Conservation (phyloP, 495 filamentous ascomycete species). For the Aspergillus bertholletiae region DNA sequence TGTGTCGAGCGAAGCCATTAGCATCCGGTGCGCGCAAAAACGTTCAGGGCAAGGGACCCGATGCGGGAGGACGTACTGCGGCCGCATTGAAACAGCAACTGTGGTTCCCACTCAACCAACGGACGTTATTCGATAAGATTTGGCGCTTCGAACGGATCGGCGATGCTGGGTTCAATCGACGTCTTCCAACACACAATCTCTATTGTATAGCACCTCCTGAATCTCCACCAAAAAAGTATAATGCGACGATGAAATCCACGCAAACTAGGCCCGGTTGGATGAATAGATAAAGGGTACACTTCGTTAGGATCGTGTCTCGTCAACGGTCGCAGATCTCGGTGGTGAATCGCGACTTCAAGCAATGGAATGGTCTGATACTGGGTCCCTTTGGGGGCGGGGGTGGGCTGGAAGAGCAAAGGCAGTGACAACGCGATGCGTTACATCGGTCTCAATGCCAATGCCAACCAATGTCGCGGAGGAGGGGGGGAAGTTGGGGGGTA, state of each 20-base stretch:
- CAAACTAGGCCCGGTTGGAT: not conserved
- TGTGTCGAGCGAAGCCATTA: slow-evolving; percentile 30
- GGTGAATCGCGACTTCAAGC: not conserved
- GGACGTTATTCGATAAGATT: not conserved
- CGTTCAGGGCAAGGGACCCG: not conserved
- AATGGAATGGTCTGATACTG: slow-evolving; percentile 12
- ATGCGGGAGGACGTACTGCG: slow-evolving; percentile 39
- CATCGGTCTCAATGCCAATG: slow-evolving; percentile 31
- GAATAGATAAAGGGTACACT: not conserved
- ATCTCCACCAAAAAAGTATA: not conserved
- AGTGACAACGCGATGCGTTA: slow-evolving; percentile 32
- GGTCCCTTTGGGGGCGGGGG: slow-evolving; percentile 16
- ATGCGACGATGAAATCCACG: not conserved
- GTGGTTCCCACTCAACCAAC: not conserved
- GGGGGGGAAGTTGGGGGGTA: slow-evolving; percentile 4
- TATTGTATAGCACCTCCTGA: not conserved
- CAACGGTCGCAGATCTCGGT: not conserved
- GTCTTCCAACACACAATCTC: not conserved
- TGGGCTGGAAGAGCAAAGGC: slow-evolving; percentile 26
- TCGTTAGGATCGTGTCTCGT: not conserved
- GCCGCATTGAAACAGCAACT: slow-evolving; percentile 43
- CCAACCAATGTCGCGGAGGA: slow-evolving; percentile 14
- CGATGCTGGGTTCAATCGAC: not conserved
- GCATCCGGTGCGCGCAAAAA: slow-evolving; percentile 11
- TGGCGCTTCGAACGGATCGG: not conserved